phyloP scores from a whole-genome alignment of 1,139 yeast genomes.

The Meyerozyma guilliermondii region DNA sequence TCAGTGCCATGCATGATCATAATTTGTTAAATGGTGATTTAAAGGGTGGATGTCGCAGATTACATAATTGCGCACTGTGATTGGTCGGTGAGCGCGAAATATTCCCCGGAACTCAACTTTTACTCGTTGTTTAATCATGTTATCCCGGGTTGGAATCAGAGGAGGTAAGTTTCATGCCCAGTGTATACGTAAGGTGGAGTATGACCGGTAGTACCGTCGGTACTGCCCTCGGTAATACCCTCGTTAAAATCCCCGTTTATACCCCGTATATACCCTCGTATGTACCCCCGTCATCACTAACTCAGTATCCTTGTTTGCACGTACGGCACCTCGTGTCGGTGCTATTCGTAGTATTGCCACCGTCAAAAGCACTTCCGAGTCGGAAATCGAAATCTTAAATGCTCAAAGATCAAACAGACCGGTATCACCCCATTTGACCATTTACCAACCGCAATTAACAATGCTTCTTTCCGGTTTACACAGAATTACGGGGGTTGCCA shows the following conservation, averaged over 20 bases:
- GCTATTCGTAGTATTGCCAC: slow-evolving; percentile 41
- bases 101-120: not conserved
- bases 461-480: slow-evolving; percentile 76
- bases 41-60: not conserved
- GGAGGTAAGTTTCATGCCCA: not conserved
- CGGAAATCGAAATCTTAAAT: slow-evolving; percentile 65
- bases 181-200: too few species aligned
- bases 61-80: not conserved
- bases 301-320: not conserved
- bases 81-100: not conserved
- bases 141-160: slow-evolving; percentile 2
- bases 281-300: not conserved
- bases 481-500: slow-evolving; percentile 81
- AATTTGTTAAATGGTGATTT: too few species aligned
- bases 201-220: too few species aligned
- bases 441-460: slow-evolving; percentile 88
- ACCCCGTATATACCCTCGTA: not conserved
- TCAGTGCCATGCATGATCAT: too few species aligned
- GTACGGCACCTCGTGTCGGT: not conserved
- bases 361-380: slow-evolving; percentile 54
- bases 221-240: too few species aligned
- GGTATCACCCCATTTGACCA: slow-evolving; percentile 81
- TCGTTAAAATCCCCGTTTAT: not conserved
- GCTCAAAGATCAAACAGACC: slow-evolving; percentile 90
- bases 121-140: not conserved